Conservation (phyloP, 306 rosid genomes). For the Arachis hypogaea region DNA sequence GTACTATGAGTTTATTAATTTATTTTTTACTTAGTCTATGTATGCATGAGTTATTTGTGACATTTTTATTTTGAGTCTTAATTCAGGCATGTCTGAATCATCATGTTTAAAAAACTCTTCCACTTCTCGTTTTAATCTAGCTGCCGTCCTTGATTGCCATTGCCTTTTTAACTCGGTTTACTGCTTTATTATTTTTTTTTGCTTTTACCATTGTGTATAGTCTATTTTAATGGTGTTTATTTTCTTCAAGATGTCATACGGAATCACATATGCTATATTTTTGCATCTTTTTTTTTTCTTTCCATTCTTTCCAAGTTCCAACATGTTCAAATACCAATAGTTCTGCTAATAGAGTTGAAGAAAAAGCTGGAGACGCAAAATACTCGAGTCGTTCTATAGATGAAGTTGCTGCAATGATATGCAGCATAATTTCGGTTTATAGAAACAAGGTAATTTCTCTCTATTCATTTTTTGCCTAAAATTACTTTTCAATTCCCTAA, state of each 20-base stretch:
- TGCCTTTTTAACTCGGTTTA: no score
- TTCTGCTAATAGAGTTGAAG: slow-evolving; percentile 73
- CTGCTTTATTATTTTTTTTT: not conserved
- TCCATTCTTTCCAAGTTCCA: slow-evolving; percentile 88
- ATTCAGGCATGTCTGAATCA: no score
- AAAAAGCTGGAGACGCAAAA: slow-evolving; percentile 78
- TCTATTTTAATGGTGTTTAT: slow-evolving; percentile 30
- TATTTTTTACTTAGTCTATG: no score
- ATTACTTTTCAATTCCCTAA: no score
- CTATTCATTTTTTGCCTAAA: slow-evolving; percentile 21
- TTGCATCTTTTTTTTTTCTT: slow-evolving; percentile 29
- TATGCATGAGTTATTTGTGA: no score
- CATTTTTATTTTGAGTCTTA: no score
- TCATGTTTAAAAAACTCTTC: not conserved
- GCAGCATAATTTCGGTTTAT: slow-evolving; percentile 80
- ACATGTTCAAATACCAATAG: slow-evolving; percentile 68
- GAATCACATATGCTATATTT: slow-evolving; percentile 33
- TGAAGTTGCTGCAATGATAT: slow-evolving; percentile 91
- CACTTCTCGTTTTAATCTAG: slow-evolving; percentile 28
- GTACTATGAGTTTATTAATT: no score
- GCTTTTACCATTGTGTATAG: slow-evolving; percentile 23
- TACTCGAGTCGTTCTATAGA: slow-evolving; percentile 95
- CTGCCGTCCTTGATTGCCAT: not conserved
- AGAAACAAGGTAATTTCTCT: slow-evolving; percentile 76
- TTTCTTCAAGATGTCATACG: slow-evolving; percentile 26